Evolutionary conservation across 805 yeast genomes (phyloP), one percentile per base, ranked within the genome.

Genomic region (Spathaspora girioi): DNA sequence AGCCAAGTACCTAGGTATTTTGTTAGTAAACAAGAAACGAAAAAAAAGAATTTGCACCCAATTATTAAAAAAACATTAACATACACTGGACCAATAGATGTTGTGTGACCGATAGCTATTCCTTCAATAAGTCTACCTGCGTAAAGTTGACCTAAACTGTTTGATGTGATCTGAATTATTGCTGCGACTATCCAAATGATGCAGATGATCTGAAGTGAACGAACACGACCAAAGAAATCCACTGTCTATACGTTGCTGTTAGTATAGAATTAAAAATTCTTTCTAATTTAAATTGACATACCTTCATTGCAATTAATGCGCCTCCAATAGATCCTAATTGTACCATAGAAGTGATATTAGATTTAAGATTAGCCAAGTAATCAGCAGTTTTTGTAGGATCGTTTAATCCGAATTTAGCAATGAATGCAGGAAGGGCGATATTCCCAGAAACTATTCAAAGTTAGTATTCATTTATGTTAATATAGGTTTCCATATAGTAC

Each of bases 261-360:
- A 40, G 23, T 19, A 40, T 40, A 40, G 3, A 3, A 11, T 17
- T 40, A 40, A 40, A 11, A 40, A 23, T 11, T 14, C n/a, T n/a
- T n/a, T n/a, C 38, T 14, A 35, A 35, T 11, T 6, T 35, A 35
- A 18, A 6, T 18, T 42, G 29, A 43, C 46, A 43, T 43, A 43
- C 46, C 46, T 51, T 51, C 47, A 48, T 46, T 5, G 54, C 51
- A 5, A 51, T 43, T 8, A 79, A 29, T 14, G 82, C 69, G 20
- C 86, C 86, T 32, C 77, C 82, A 38, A 79, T 71, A 14, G 80
- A 72, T 4, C 82, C 83, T 20, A 81, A 59, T 57, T 77, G 82
- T 10, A 80, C 84, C 84, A 81, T 81, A 14, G 83, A 67, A 3
- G 80, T 72, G 59, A 81, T 79, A 57, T 78, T 80, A 11, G 82